Conservation (phyloP, 768 basidiomycete genomes). For the Asterophora parasitica region DNA sequence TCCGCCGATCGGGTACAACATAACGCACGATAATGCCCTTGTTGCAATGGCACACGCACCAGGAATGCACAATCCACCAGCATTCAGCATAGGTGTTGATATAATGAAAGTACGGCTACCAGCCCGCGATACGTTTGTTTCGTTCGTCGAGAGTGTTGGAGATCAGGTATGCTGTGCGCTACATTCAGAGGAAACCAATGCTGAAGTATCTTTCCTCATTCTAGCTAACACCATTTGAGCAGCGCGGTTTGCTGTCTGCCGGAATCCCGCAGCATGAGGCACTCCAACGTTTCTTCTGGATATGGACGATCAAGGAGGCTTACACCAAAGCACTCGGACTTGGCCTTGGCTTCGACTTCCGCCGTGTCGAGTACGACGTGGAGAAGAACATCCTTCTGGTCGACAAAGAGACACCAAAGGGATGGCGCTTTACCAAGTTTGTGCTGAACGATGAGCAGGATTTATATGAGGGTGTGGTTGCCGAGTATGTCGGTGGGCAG, state of each 20-base stretch:
- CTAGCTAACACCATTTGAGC: slow-evolving; percentile 43
- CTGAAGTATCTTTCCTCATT: not conserved
- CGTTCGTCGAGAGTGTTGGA: slow-evolving; percentile 59
- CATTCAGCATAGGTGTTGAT: slow-evolving; percentile 70
- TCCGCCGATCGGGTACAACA: slow-evolving; percentile 70
- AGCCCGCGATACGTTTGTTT: slow-evolving; percentile 45
- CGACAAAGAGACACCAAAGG: slow-evolving; percentile 50
- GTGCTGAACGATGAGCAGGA: slow-evolving; percentile 42
- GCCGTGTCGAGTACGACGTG: slow-evolving; percentile 68
- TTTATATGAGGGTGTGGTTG: slow-evolving; percentile 63
- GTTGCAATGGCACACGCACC: slow-evolving; percentile 63
- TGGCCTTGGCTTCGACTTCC: slow-evolving; percentile 80
- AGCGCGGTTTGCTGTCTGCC: slow-evolving; percentile 28
- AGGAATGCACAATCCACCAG: slow-evolving; percentile 38
- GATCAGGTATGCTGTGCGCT: slow-evolving; percentile 48
- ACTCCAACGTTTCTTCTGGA: slow-evolving; percentile 66
- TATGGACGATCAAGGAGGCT: slow-evolving; percentile 91
- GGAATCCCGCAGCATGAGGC: slow-evolving; percentile 44
- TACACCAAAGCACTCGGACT: slow-evolving; percentile 85
- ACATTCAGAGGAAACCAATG: not conserved
- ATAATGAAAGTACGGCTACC: slow-evolving; percentile 76
- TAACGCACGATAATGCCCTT: slow-evolving; percentile 74
- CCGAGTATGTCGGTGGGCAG: slow-evolving; percentile 49
- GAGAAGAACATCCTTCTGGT: slow-evolving; percentile 46
- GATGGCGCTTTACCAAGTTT: slow-evolving; percentile 70